Percentiles rank a stretch among this genome's conserved stretches.
phyloP scores from a whole-genome alignment of 148 eudicot genomes.

The Camellia sinensis region DNA sequence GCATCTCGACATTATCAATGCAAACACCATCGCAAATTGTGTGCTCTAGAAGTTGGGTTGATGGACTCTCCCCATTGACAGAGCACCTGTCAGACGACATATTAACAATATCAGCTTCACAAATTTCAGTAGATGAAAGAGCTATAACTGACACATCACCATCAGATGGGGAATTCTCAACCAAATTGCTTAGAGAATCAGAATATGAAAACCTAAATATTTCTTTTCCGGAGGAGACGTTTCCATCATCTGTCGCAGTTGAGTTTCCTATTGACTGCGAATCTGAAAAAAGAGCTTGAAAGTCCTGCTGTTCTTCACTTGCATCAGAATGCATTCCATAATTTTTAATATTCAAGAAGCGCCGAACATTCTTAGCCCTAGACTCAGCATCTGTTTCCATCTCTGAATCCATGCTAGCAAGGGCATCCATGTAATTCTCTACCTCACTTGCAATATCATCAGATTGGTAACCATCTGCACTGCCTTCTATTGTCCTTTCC shows the following conservation, averaged over 20 bases:
- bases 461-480: constrained; percentile 41
- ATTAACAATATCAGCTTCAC: constrained; percentile 29
- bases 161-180: constrained; percentile 31
- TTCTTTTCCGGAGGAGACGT: constrained; percentile 34
- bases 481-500: constrained; percentile 40
- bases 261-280: constrained; percentile 64
- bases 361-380: constrained; percentile 36
- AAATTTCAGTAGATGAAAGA: constrained; percentile 23
- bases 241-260: constrained; percentile 52
- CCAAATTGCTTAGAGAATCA: constrained; percentile 38
- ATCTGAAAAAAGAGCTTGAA: constrained; percentile 39
- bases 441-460: constrained; percentile 78
- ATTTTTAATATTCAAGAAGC: constrained; percentile 24
- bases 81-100: constrained; percentile 25
- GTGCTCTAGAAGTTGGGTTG: constrained; percentile 23
- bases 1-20: constrained; percentile 3
- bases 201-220: constrained; percentile 46
- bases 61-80: constrained; percentile 25
- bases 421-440: constrained; percentile 85
- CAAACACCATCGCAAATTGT: constrained; percentile 5
- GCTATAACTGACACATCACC: constrained; percentile 22
- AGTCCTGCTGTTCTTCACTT: constrained; percentile 37
- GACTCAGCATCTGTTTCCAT: constrained; percentile 68
- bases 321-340: constrained; percentile 49
- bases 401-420: constrained; percentile 77